These are phyloP conservation scores for Pseudogymnoascus sp. DNA, from an alignment of 2,329 filamentous ascomycete species.

Conservation along the genomic window DNA sequence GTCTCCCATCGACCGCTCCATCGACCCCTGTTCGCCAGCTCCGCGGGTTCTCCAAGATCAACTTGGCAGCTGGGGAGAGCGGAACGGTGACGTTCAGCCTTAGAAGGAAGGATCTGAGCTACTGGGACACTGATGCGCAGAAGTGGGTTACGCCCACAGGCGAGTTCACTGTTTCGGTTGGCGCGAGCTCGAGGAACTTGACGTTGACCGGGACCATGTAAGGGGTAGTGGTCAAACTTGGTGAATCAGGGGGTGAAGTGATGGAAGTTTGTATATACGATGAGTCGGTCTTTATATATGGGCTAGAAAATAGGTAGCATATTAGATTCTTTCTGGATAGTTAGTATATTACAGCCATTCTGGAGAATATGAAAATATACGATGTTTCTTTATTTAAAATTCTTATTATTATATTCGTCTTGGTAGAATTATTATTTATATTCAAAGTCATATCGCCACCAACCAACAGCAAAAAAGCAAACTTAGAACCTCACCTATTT, in stretches of 20 bases:
- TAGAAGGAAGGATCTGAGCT: slow-evolving; percentile 71
- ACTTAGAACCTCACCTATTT: neutral
- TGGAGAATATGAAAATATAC: neutral
- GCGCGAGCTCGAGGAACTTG: slow-evolving; percentile 24
- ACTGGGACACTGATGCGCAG: slow-evolving; percentile 74
- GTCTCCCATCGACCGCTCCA: slow-evolving; percentile 30
- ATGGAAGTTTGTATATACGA: neutral
- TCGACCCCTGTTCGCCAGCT: slow-evolving; percentile 47
- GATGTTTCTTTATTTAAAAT: neutral
- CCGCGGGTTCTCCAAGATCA: slow-evolving; percentile 54
- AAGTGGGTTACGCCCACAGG: slow-evolving; percentile 59
- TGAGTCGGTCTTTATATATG: slow-evolving; percentile 2
- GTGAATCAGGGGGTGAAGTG: slow-evolving; percentile 17
- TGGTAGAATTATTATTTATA: neutral
- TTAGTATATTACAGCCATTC: neutral
- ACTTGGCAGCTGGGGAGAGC: slow-evolving; percentile 38
- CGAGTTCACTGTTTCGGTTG: slow-evolving; percentile 27
- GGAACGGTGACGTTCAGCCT: slow-evolving; percentile 53
- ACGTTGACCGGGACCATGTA: slow-evolving; percentile 17
- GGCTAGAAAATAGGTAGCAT: neutral
- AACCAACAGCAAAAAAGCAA: neutral
- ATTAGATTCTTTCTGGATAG: neutral
- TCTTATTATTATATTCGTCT: neutral
- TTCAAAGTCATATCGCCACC: neutral
- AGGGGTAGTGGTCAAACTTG: slow-evolving; percentile 33